Evolutionary conservation across 2,329 filamentous ascomycete genomes (phyloP).

Genomic region (Byssochlamys sp.): DNA sequence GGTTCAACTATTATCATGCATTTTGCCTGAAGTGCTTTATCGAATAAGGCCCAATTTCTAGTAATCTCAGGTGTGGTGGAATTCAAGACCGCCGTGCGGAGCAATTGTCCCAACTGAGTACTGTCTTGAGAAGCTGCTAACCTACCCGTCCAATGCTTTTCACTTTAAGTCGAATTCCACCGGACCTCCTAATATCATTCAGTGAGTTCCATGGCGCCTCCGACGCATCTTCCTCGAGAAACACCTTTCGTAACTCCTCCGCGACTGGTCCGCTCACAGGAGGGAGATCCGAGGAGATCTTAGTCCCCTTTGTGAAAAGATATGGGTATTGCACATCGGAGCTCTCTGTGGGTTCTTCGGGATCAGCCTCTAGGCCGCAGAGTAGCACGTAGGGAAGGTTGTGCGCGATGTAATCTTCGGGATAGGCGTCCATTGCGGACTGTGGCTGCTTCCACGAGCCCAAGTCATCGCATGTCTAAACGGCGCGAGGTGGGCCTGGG

Average conservation of each 20-base stretch:
- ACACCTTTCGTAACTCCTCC: conserved; percentile 54
- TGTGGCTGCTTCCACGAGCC: conserved; percentile 9
- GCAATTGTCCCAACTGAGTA: conserved; percentile 13
- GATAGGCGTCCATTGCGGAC: conserved; percentile 40
- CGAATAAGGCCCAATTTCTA: background rate
- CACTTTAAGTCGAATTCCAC: conserved; percentile 54
- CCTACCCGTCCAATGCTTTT: conserved; percentile 72
- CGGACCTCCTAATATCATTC: conserved; percentile 42
- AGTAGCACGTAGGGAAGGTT: conserved; percentile 77
- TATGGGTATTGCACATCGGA: conserved; percentile 39
- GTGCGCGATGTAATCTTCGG: conserved; percentile 65
- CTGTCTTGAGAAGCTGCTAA: conserved; percentile 26
- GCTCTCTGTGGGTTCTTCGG: conserved; percentile 21
- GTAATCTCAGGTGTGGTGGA: background rate
- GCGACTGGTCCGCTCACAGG: conserved; percentile 57
- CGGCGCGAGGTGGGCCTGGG: background rate
- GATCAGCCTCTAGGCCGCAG: conserved; percentile 55
- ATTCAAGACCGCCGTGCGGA: background rate
- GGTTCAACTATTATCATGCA: conserved; percentile 1
- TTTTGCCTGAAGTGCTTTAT: background rate
- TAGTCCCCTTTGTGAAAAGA: conserved; percentile 48
- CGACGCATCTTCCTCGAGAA: conserved; percentile 56
- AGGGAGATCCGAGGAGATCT: conserved; percentile 62
- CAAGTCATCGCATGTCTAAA: conserved; percentile 26
- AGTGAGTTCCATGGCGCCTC: conserved; percentile 57